Base-by-base conservation (phyloP, 2,329 filamentous ascomycete species). In the Cercospora berteroae region DNA sequence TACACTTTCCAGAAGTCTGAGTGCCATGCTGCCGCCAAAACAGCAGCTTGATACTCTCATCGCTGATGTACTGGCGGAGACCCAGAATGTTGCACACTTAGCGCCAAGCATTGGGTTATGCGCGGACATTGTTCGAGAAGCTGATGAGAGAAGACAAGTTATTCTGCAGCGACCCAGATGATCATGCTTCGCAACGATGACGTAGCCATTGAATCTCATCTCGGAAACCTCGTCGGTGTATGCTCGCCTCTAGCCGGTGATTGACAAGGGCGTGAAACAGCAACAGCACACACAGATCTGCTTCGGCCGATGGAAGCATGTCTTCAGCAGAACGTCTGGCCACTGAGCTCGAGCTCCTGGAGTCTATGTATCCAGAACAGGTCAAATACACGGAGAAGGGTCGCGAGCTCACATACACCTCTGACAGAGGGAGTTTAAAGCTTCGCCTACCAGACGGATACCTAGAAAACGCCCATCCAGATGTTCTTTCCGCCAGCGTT, bases 121-220 rank as follows among this genome's bases (percentile, higher is more conserved):
- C n/a, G 88, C 90, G 23, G 91, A 94, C 75, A 93, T 94, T 68
- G 87, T 94, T 75, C 88, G 90, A 66, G 91, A 94, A 77, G 91
- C 92, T 7, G 91, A 82, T 77, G 86, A 88, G 73, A 86, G 91
- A 71, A 83, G 91, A 72, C 88, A 89, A 74, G 84, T 86, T 69
- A 88, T 88, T 44, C 59, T 74, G 44, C 69, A 70, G 59, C 56
- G 67, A 18, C 69, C 69, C 18, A 59, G 58, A 60, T 66, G 66
- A 67, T 13, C 25, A 25, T 55, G 39, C 48, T 16, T 60, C 29
- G 23, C 4, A 6, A 13, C 5, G 42, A 63, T 64, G 61, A 64
- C 61, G 61, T 64, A 64, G 52, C 29, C 18, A 8, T 58, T 44
- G 8, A 23, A n/a, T 9, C 12, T 13, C 8, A 29, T 1, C 7